Evolutionary conservation across 164 flowering plant species (phyloP).

Genomic region (Santalum album): DNA sequence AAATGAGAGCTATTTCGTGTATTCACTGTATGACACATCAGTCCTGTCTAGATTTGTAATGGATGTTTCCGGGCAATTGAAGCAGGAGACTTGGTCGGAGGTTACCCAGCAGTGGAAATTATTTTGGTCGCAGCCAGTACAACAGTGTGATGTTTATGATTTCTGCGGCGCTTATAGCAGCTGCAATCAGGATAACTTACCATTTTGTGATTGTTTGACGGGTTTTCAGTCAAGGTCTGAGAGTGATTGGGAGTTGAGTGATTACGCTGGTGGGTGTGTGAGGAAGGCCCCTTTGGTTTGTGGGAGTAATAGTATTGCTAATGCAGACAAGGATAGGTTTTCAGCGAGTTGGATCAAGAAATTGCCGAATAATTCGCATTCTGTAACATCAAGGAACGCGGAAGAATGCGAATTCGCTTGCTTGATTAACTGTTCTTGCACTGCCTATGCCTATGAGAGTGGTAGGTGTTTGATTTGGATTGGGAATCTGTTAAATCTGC

Average conservation of each 20-base stretch:
- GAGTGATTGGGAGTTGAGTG: slow-evolving; percentile 19
- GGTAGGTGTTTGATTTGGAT: slow-evolving; percentile 25
- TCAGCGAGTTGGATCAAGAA: slow-evolving; percentile 2
- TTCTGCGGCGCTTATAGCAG: slow-evolving; percentile 34
- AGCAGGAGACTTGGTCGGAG: slow-evolving; percentile 23
- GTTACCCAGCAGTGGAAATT: slow-evolving; percentile 18
- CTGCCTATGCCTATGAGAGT: slow-evolving; percentile 28
- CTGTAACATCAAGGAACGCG: slow-evolving; percentile 3
- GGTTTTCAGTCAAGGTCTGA: slow-evolving; percentile 23
- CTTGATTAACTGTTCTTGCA: slow-evolving; percentile 34
- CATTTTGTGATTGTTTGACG: slow-evolving; percentile 22
- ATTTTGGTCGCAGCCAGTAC: slow-evolving; percentile 37
- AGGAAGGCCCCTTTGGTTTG: slow-evolving; percentile 25
- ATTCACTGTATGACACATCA: neutral
- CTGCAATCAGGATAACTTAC: slow-evolving; percentile 16
- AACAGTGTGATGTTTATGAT: slow-evolving; percentile 33
- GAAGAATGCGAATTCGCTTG: slow-evolving; percentile 22
- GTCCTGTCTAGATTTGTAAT: neutral
- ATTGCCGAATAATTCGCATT: slow-evolving; percentile 13
- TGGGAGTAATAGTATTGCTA: slow-evolving; percentile 7
- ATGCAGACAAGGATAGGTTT: slow-evolving; percentile 17
- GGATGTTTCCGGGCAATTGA: slow-evolving; percentile 13
- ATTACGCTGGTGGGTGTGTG: slow-evolving; percentile 23
- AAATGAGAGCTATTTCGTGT: neutral
- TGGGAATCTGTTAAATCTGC: slow-evolving; percentile 22